These are phyloP conservation scores for Uronychia binucleata DNA, from an alignment of 73 alveolate species.

Conservation along the genomic window DNA sequence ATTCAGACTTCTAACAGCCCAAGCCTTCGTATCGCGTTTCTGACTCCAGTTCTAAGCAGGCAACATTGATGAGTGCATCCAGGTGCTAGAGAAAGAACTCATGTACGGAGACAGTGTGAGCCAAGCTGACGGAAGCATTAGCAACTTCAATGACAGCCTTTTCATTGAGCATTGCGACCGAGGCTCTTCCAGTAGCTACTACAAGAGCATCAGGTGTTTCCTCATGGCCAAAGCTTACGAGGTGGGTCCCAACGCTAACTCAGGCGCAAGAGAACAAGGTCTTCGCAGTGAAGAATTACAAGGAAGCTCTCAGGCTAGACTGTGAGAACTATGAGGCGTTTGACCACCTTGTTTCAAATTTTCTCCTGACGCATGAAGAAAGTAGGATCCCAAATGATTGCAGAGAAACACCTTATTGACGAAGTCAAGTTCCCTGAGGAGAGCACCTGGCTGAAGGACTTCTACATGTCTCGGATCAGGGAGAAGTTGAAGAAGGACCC, in stretches of 20 bases:
- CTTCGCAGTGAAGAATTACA: conserved; percentile 75
- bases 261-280: conserved; percentile 78
- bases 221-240: conserved; percentile 84
- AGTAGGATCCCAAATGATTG: neutral
- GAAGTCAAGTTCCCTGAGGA: conserved; percentile 66
- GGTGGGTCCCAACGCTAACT: neutral
- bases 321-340: conserved; percentile 84
- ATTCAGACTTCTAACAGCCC: conserved; percentile 87
- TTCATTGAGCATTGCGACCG: neutral
- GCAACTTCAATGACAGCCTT: conserved; percentile 9
- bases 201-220: conserved; percentile 60
- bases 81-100: conserved; percentile 46
- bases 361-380: conserved; percentile 72
- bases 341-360: conserved; percentile 72
- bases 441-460: conserved; percentile 82
- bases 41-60: conserved; percentile 27
- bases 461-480: conserved; percentile 73
- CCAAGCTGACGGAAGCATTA: conserved; percentile 44
- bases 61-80: conserved; percentile 52
- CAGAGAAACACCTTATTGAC: conserved; percentile 58
- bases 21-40: conserved; percentile 63
- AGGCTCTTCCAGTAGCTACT: conserved; percentile 13
- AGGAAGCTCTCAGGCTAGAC: conserved; percentile 72
- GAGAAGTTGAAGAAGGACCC: conserved; percentile 63
- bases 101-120: conserved; percentile 27